Evolutionary conservation across 1,284 basidiomycete genomes (phyloP), one percentile per base, ranked within the genome.

Genomic region (Tylopilus sp.): DNA sequence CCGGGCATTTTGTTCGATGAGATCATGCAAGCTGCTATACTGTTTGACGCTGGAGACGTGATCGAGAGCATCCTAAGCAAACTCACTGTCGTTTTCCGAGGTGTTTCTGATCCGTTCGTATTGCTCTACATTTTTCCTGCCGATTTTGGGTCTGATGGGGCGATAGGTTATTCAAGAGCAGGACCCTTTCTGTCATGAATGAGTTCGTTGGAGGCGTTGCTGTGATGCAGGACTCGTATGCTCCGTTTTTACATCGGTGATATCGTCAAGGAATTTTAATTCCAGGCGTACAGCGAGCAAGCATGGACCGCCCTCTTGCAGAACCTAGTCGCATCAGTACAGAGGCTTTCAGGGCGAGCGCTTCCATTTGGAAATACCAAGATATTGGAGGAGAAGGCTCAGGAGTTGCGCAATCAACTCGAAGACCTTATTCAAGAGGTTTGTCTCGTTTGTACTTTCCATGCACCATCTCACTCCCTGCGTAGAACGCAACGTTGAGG

Each of bases 131-230:
- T 23, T 23, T 13, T 30, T 34, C 30, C 21, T 46, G 12, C 11
- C 21, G 10, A 16, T 18, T 28, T 45, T 29, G 21, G 31, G 43
- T 33, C 33, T 44, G 47, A 67, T 23, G n/a, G 16, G 21, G 8
- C 35, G 40, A n/a, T 47, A 88, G 85, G 25, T 75, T 82, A 54
- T 70, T 86, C 43, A 88, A 88, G 62, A 69, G 71, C 1, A 77
- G 85, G 51, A 58, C 84, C 0, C 72, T 90, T 37, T 74, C 75
- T 4, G 71, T 90, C 28, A 56, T 89, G 23, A 80, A 83, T 46
- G 79, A 75, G 41, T 89, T 93, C 54, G 73, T 87, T n/a, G 81
- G 59, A 74, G 88, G 16, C 77, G 84, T 56, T 74, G 79, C 55
- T 71, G 84, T 12, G 13, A 79, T 72, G 47, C 77, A 82, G 31